These are phyloP conservation scores for Scheffersomyces insectosa DNA, from an alignment of 1,139 yeast genomes.

Conservation along the genomic window DNA sequence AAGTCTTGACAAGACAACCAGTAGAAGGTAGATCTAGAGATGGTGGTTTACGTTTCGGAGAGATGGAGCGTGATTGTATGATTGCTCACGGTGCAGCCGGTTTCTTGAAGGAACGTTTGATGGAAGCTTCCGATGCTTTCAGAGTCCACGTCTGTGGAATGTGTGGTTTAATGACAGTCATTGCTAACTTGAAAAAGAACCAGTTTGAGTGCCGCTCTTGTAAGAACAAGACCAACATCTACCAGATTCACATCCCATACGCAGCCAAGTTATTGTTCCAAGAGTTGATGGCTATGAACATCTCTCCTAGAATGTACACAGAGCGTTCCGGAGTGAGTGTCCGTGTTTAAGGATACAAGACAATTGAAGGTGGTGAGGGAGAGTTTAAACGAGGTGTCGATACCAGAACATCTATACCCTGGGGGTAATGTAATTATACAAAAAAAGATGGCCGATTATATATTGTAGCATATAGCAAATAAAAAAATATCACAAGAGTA, in stretches of 20 bases:
- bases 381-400: background rate
- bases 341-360: slow-evolving; percentile 27
- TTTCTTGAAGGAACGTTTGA: slow-evolving; percentile 91
- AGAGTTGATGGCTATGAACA: slow-evolving; percentile 98
- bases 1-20: slow-evolving; percentile 96
- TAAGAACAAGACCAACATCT: slow-evolving; percentile 96
- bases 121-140: slow-evolving; percentile 99
- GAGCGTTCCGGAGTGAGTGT: slow-evolving; percentile 52
- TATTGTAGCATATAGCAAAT: slow-evolving; percentile 5
- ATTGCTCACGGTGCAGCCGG: slow-evolving; percentile 99
- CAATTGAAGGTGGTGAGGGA: slow-evolving; percentile 3
- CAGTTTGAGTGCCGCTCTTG: slow-evolving; percentile 98
- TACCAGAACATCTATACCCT: slow-evolving; percentile 5
- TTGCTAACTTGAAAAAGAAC: slow-evolving; percentile 94
- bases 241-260: slow-evolving; percentile 95
- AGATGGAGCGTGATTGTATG: slow-evolving; percentile 99
- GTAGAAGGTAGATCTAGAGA: slow-evolving; percentile 99
- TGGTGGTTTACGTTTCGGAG: slow-evolving; percentile 99
- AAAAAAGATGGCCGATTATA: slow-evolving; percentile 3
- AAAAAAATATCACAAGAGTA: background rate
- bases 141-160: slow-evolving; percentile 97
- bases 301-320: slow-evolving; percentile 81
- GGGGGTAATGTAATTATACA: slow-evolving; percentile 6
- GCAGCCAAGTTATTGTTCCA: slow-evolving; percentile 97
- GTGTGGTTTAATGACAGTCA: slow-evolving; percentile 96